Conservation (phyloP, 305 asterid species). For the Ilex paraguariensis region DNA sequence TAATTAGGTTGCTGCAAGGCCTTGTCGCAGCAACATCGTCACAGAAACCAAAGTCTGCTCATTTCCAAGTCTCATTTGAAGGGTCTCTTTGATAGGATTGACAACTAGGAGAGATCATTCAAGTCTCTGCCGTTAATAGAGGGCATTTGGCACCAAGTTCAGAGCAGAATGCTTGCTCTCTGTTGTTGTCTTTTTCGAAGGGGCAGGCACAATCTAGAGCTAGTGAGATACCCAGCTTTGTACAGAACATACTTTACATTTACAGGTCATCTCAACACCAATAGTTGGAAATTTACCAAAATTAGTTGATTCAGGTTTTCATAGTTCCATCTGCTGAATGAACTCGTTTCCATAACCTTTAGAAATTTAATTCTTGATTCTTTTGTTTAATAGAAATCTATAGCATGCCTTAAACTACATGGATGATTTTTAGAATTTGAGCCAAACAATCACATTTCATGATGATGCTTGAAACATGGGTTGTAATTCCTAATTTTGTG, state of each 20-base stretch:
- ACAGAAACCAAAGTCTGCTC: constrained; percentile 23
- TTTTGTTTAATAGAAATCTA: not conserved
- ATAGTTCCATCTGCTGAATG: not conserved
- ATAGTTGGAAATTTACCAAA: constrained; percentile 11
- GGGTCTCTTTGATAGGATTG: constrained; percentile 20
- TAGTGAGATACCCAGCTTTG: constrained; percentile 16
- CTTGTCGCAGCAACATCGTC: constrained; percentile 32
- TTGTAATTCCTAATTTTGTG: too few species aligned
- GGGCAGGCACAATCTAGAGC: not conserved
- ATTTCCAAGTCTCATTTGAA: constrained; percentile 33
- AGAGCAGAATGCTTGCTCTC: not conserved
- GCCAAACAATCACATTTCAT: too few species aligned
- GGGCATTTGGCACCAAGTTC: not conserved
- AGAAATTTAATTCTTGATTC: not conserved
- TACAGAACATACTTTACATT: constrained; percentile 16
- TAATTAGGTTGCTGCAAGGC: constrained; percentile 59
- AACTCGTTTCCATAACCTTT: not conserved
- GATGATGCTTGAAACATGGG: too few species aligned
- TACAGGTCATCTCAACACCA: constrained; percentile 2
- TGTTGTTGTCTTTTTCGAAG: not conserved
- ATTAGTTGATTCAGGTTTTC: not conserved
- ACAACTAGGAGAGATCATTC: not conserved
- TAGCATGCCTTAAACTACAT: not conserved
- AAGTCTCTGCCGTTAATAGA: not conserved
- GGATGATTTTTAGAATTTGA: too few species aligned